Evolutionary conservation across 139 green algal species (phyloP).

Genomic region (Tetradesmus obliquus): DNA sequence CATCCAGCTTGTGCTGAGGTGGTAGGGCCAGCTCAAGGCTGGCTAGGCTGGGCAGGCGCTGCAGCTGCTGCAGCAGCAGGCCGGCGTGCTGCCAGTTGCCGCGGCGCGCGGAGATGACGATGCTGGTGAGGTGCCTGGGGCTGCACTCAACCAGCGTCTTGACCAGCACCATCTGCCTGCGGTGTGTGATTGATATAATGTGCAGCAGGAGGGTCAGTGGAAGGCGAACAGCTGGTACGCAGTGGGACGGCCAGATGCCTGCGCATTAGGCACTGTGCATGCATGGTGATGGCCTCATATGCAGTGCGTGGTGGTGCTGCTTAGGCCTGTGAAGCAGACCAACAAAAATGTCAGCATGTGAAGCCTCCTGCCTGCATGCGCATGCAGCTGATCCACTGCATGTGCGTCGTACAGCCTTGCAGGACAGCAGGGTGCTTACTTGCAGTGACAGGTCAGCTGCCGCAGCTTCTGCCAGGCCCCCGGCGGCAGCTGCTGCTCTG

Average conservation of each 20-base stretch:
- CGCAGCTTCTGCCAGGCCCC: constrained; percentile 9
- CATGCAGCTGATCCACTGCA: not conserved
- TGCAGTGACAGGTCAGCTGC: constrained; percentile 11
- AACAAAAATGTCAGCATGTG: too few species aligned
- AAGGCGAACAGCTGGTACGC: too few species aligned
- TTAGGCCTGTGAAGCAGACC: too few species aligned
- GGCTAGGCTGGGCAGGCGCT: not conserved
- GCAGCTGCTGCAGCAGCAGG: constrained; percentile 30
- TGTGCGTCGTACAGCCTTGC: too few species aligned
- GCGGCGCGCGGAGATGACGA: constrained; percentile 9
- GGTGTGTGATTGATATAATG: too few species aligned
- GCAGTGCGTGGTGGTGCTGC: too few species aligned
- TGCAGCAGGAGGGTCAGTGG: too few species aligned
- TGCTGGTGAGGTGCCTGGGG: constrained; percentile 9
- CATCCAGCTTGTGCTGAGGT: constrained; percentile 28
- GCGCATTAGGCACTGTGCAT: too few species aligned
- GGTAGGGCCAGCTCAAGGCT: constrained; percentile 1
- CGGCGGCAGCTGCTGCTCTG: not conserved
- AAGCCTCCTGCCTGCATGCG: too few species aligned
- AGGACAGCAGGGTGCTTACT: not conserved
- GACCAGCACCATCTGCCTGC: constrained; percentile 30
- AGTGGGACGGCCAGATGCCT: too few species aligned
- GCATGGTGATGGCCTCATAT: too few species aligned
- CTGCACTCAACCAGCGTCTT: not conserved
- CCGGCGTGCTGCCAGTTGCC: constrained; percentile 37